Evolutionary conservation across 1,139 yeast species (phyloP).

Genomic region (Yamadazyma atlantica): DNA sequence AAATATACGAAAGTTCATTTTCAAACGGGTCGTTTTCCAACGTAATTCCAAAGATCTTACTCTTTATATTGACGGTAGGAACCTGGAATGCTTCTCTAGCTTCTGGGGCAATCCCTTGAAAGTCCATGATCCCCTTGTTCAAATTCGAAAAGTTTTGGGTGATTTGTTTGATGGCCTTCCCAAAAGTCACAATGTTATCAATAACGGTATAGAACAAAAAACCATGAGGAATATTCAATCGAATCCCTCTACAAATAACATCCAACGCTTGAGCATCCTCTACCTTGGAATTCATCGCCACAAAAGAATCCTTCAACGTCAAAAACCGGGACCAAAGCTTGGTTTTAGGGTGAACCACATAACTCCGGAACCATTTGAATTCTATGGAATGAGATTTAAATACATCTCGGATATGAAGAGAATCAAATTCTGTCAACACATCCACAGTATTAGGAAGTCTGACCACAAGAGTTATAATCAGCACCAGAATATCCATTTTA

Average conservation of each 20-base stretch:
- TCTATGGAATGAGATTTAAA: conserved; percentile 27
- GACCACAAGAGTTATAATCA: conserved; percentile 44
- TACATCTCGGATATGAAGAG: conserved; percentile 29
- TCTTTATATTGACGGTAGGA: conserved; percentile 32
- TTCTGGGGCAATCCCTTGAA: conserved; percentile 33
- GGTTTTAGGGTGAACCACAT: conserved; percentile 56
- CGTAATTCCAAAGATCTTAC: conserved; percentile 34
- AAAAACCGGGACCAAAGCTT: conserved; percentile 44
- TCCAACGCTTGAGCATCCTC: conserved; percentile 15
- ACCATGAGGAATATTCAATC: conserved; percentile 55
- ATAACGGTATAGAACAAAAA: conserved; percentile 64
- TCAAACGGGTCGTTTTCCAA: conserved; percentile 47
- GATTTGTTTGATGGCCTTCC: conserved; percentile 60
- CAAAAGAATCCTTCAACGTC: conserved; percentile 29
- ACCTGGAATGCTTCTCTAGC: conserved; percentile 29
- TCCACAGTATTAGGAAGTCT: conserved; percentile 53
- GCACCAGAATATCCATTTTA: conserved; percentile 36
- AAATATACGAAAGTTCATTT: conserved; percentile 37
- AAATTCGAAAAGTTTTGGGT: conserved; percentile 48
- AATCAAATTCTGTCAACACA: conserved; percentile 50
- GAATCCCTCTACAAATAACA: conserved; percentile 27
- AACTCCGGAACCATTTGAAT: conserved; percentile 44
- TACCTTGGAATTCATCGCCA: conserved; percentile 18
- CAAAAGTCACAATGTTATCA: conserved; percentile 62
- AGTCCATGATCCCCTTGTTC: conserved; percentile 36